These are phyloP conservation scores for Leccinum aurantiacum DNA, from an alignment of 768 basidiomycete species.

Conservation along the genomic window DNA sequence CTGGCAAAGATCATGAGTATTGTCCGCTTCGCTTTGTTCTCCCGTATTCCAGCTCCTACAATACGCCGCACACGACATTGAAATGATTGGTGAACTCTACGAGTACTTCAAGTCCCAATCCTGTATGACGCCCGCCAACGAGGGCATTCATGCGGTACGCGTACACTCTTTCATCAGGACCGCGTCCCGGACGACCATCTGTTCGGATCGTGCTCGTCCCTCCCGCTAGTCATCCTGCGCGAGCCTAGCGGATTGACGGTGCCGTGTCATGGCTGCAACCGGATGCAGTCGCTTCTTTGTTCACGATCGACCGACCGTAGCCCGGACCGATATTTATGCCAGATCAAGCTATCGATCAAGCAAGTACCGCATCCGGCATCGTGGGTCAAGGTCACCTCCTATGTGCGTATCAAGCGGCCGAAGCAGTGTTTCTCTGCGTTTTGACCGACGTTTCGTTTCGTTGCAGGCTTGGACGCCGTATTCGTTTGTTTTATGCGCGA, in stretches of 20 bases:
- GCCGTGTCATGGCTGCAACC: slow-evolving; percentile 26
- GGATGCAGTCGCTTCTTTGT: slow-evolving; percentile 31
- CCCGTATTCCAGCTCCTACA: slow-evolving; percentile 31
- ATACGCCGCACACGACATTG: slow-evolving; percentile 45
- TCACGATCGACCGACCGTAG: not conserved
- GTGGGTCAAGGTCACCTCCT: no score
- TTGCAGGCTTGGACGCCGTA: no score
- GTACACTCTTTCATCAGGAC: slow-evolving; percentile 26
- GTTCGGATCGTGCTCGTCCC: slow-evolving; percentile 23
- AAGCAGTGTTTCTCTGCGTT: no score
- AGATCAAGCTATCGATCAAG: no score
- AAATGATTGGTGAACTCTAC: slow-evolving; percentile 38
- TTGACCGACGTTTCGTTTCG: no score
- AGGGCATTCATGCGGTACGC: slow-evolving; percentile 15
- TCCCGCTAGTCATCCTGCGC: slow-evolving; percentile 28
- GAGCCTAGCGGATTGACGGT: slow-evolving; percentile 28
- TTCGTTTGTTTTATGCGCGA: no score
- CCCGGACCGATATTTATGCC: no score
- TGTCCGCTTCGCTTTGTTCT: not conserved
- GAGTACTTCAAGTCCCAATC: slow-evolving; percentile 30
- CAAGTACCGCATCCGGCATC: no score
- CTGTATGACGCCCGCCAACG: slow-evolving; percentile 25
- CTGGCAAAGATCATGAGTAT: slow-evolving; percentile 36
- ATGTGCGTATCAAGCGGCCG: no score
- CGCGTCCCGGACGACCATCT: slow-evolving; percentile 26